These are phyloP conservation scores for Leccinum subtestaceum DNA, from an alignment of 768 basidiomycete species.

Conservation along the genomic window DNA sequence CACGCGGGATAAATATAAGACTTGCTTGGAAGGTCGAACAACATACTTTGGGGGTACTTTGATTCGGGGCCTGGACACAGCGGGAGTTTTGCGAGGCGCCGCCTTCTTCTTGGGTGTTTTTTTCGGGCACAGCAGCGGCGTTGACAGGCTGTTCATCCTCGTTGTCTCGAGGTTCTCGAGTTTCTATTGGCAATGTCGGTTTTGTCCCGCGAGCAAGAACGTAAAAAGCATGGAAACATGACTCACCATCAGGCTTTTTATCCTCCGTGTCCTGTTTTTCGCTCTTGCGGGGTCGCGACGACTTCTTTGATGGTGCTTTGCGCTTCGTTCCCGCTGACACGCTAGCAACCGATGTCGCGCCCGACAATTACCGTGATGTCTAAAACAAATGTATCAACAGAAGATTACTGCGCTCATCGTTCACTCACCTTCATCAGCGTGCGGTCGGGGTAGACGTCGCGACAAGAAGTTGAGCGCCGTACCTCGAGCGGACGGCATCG, in stretches of 20 bases:
- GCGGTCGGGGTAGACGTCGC: no score
- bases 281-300: constrained; percentile 51
- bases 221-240: constrained; percentile 29
- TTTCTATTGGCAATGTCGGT: constrained; percentile 22
- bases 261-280: constrained; percentile 46
- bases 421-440: no score
- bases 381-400: no score
- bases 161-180: constrained; percentile 28
- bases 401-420: no score
- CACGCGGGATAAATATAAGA: constrained; percentile 13
- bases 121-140: constrained; percentile 24
- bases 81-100: constrained; percentile 41
- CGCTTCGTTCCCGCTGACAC: constrained; percentile 44
- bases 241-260: constrained; percentile 45
- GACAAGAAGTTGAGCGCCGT: no score
- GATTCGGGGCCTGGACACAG: constrained; percentile 34
- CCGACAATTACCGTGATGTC: no score
- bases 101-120: constrained; percentile 50
- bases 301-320: constrained; percentile 46
- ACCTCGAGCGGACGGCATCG: no score
- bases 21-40: neutral
- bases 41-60: constrained; percentile 33
- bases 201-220: constrained; percentile 8
- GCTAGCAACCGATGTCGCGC: constrained; percentile 13
- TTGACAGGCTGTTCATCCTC: constrained; percentile 19